Percentiles rank a stretch among this genome's conserved stretches.
Conservation (phyloP, 352 stramenopile genomes). For the Phytophthora hibernalis region DNA sequence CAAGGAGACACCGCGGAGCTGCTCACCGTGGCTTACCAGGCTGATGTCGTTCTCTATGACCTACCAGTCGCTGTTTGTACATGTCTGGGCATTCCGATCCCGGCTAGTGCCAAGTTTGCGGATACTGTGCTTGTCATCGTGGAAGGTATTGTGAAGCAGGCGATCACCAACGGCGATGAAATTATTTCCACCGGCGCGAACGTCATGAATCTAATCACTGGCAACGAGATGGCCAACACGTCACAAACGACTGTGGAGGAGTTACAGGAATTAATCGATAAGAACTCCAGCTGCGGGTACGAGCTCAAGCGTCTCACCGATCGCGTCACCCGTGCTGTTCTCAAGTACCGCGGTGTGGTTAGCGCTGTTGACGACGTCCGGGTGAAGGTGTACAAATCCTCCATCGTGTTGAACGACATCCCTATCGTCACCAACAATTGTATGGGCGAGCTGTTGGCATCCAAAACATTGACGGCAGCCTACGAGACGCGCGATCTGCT, state of each 20-base stretch:
- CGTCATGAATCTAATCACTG: conserved; percentile 33
- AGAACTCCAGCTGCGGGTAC: conserved; percentile 34
- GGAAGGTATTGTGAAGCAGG: conserved; percentile 38
- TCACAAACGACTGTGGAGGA: conserved; percentile 23
- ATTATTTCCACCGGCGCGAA: conserved; percentile 34
- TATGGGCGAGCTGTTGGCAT: conserved; percentile 14
- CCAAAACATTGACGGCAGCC: conserved; percentile 17
- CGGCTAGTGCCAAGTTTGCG: conserved; percentile 3
- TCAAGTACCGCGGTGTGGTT: conserved; percentile 22
- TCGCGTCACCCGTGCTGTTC: conserved; percentile 21
- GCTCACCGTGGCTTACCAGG: conserved; percentile 28
- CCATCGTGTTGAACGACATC: conserved; percentile 42
- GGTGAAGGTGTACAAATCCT: conserved; percentile 34
- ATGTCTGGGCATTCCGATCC: conserved; percentile 15
- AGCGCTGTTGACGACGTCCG: conserved; percentile 16
- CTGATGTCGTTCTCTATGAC: conserved; percentile 31
- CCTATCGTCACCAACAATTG: conserved; percentile 33
- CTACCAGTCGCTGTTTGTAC: conserved; percentile 25
- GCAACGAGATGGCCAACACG: conserved; percentile 10
- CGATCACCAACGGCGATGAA: conserved; percentile 31
- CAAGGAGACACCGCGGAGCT: conserved; percentile 24
- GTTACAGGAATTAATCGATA: conserved; percentile 23
- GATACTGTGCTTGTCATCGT: conserved; percentile 22
- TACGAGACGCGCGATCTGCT: conserved; percentile 36
- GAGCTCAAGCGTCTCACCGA: conserved; percentile 12